Evolutionary conservation across 1,284 basidiomycete species (phyloP).

Genomic region (Paramarasmius palmivorus): DNA sequence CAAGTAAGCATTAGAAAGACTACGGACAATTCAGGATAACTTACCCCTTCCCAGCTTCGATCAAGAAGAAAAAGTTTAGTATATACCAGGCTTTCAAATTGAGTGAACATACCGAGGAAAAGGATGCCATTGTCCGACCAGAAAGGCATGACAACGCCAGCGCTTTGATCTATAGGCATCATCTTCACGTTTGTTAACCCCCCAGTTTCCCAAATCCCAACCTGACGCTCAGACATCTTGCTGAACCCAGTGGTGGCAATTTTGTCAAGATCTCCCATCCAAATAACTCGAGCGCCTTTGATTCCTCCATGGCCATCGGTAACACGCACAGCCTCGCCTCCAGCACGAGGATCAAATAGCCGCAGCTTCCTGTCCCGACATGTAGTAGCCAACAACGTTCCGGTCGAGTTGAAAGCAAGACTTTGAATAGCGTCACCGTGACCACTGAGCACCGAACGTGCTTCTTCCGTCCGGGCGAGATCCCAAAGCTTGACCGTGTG

Average conservation of each 20-base stretch:
- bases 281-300: constrained; percentile 88
- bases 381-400: constrained; percentile 77
- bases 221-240: constrained; percentile 92
- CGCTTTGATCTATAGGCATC: constrained; percentile 80
- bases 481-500: constrained; percentile 93
- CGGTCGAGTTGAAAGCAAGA: constrained; percentile 82
- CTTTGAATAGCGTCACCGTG: constrained; percentile 91
- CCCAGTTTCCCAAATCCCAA: constrained; percentile 84
- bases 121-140: constrained; percentile 94
- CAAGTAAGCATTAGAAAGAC: constrained; percentile 17
- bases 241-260: constrained; percentile 95
- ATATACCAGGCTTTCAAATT: neutral
- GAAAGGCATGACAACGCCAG: constrained; percentile 97
- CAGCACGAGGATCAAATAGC: constrained; percentile 85
- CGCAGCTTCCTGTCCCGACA: constrained; percentile 92
- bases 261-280: constrained; percentile 89
- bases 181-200: constrained; percentile 76
- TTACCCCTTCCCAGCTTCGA: constrained; percentile 74
- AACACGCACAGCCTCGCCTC: constrained; percentile 77
- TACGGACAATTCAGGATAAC: constrained; percentile 13
- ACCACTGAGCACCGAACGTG: constrained; percentile 66
- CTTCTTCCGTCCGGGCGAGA: constrained; percentile 66
- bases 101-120: constrained; percentile 70
- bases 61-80: constrained; percentile 5
- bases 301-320: constrained; percentile 91